Evolutionary conservation across 495 filamentous ascomycete species (phyloP).

Genomic region (Elasticomyces elasticus): DNA sequence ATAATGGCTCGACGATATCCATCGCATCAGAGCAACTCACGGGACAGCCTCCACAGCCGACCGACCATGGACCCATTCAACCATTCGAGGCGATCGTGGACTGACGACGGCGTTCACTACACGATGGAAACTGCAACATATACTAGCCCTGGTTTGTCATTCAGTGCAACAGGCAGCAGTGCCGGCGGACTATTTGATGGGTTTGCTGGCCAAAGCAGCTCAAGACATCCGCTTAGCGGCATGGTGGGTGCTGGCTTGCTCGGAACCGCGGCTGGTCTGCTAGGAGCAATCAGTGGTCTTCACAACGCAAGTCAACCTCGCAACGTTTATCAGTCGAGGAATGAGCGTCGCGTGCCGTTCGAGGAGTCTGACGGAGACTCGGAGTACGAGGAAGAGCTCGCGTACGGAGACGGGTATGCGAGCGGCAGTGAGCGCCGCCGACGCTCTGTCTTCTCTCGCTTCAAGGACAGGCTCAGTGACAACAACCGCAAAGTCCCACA

Average conservation of each 20-base stretch:
- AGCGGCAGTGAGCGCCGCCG: background rate
- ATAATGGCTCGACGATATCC: slow-evolving; percentile 1
- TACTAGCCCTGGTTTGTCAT: slow-evolving; percentile 5
- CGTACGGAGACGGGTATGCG: background rate
- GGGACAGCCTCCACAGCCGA: background rate
- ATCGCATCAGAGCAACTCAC: background rate
- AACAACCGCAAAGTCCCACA: background rate
- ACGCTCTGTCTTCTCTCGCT: slow-evolving; percentile 4
- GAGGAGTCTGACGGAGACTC: background rate
- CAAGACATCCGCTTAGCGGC: background rate
- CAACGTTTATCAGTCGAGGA: background rate
- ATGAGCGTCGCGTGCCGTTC: background rate
- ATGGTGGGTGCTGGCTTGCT: background rate
- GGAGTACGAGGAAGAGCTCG: background rate
- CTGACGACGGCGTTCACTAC: slow-evolving; percentile 11
- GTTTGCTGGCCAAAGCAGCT: background rate
- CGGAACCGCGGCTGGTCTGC: background rate
- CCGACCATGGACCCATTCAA: background rate
- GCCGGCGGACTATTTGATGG: background rate
- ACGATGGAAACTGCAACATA: slow-evolving; percentile 8
- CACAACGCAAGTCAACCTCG: background rate
- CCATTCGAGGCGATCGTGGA: slow-evolving; percentile 7
- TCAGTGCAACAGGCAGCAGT: slow-evolving; percentile 1
- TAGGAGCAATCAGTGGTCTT: background rate
- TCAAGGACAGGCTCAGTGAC: background rate